Base-by-base conservation (phyloP, 768 basidiomycete species). In the Phlegmacium glaucopus region DNA sequence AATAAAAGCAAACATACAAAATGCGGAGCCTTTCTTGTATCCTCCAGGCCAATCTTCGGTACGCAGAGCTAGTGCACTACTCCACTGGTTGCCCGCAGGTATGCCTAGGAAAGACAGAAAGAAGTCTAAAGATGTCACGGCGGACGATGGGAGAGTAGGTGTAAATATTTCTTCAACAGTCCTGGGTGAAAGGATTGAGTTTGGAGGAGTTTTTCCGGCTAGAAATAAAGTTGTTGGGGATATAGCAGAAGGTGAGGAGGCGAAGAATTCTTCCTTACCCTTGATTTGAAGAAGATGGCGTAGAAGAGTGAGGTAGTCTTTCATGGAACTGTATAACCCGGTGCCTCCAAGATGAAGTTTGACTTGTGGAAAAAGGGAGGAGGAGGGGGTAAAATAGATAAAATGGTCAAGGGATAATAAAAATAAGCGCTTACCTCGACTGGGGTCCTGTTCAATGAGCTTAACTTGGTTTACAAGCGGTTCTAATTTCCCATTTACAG, bases 281-380 rank as follows among this genome's bases (percentile, higher is more conserved):
- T 66, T 42, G 8, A 66, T 62, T 25, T 61, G 59, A 4, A 69
- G 42, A 8, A 69, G 32, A 30, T 69, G 64, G 6, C 58, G 60
- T 9, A 67, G 42, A n/a, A 69, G 45, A 5, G 52, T 49, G 53
- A 57, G 51, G 27, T 65, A 67, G 48, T 65, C 63, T 28, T 52
- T 56, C 28, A 61, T 32, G 3, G 67, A 60, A 3, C 42, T 41
- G 32, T 63, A 63, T 6, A 64, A 11, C 8, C 62, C 65, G 2
- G 53, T 46, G 11, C 64, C 65, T 7, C 60, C 65, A 2, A 67
- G 50, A 41, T 53, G 58, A 1, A 59, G 36, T 9, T 41, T 37
- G 3, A 58, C 61, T 63, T 17, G 15, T 25, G 6, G 25, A 30
- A 39, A 8, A n/a, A 18, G 40, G 30, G 12, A 34, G 12, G 28